Evolutionary conservation across 2,329 filamentous ascomycete genomes (phyloP), one percentile per base, ranked within the genome.

Genomic region (Penicillium sp.): DNA sequence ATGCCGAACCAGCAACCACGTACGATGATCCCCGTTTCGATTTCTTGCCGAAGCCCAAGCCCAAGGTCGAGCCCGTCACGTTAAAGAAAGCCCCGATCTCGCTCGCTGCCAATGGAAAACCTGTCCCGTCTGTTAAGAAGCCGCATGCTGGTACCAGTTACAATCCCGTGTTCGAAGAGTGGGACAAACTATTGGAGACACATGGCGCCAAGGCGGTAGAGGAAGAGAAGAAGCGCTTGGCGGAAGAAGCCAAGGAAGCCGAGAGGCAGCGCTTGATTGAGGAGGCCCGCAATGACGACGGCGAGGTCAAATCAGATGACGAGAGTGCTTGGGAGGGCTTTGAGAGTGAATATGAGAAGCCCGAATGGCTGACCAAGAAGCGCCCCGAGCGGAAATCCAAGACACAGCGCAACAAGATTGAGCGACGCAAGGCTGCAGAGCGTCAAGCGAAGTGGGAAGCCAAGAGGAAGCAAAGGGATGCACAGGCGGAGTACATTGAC

Each of bases 301-400:
- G 84, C 0, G 84, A 88, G 63, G 80, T 81, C 54, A 81, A 83
- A 67, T 92, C 82, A 77, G 89, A 95, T 52, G 88, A 92, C 61
- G 91, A 95, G 65, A 93, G 88, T 39, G 90, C 88, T 12, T 96
- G 90, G 89, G 92, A 91, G 69, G 88, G 88, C 0, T 83, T 89
- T 57, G 86, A 95, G 73, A 95, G 89, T 66, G 90, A 84, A 59
- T 80, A 80, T 66, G 80, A 89, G 48, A 86, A 89, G 59, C 64
- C 71, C 2, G 86, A 88, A 54, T 75, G 80, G 64, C 72, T 83
- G 45, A 84, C 81, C 63, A 80, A 81, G 53, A 95, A 95, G 75
- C 79, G 85, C 52, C 86, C 88, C 2, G 81, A 88, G 70, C 80
- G 92, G 63, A 97, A 97, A 76, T 95, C 89, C 2, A 87, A 84